These are phyloP conservation scores for Pleurotus citrinopileatus DNA, from an alignment of 768 basidiomycete species.

Conservation along the genomic window DNA sequence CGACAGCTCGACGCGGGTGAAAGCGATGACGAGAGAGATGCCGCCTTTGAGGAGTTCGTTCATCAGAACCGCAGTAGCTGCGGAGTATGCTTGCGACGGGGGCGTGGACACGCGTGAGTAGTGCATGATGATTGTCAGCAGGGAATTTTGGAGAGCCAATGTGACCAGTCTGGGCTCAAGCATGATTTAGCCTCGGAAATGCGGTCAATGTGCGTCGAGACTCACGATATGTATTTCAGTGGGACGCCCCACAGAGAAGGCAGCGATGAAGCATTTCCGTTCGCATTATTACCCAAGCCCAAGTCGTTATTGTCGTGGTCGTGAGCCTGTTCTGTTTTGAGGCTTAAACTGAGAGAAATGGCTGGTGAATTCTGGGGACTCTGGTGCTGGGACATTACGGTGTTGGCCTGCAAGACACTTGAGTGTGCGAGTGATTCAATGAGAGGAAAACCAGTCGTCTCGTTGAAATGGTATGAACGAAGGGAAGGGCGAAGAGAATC, in stretches of 20 bases:
- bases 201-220: slow-evolving; percentile 16
- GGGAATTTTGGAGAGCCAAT: slow-evolving; percentile 91
- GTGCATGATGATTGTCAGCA: slow-evolving; percentile 93
- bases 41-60: slow-evolving; percentile 91
- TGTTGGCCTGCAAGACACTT: slow-evolving; percentile 4
- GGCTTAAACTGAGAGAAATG: slow-evolving; percentile 20
- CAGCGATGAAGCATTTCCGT: slow-evolving; percentile 26
- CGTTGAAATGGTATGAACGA: background rate
- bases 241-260: slow-evolving; percentile 70
- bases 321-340: slow-evolving; percentile 26
- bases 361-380: background rate
- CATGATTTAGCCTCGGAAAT: background rate
- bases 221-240: slow-evolving; percentile 79
- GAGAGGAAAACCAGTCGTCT: slow-evolving; percentile 10
- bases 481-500: slow-evolving; percentile 1
- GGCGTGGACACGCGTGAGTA: slow-evolving; percentile 86
- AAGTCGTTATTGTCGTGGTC: slow-evolving; percentile 45
- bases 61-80: slow-evolving; percentile 91
- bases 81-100: slow-evolving; percentile 77
- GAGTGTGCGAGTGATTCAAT: background rate
- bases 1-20: slow-evolving; percentile 49
- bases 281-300: slow-evolving; percentile 32
- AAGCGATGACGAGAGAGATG: slow-evolving; percentile 88
- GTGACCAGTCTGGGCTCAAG: slow-evolving; percentile 56
- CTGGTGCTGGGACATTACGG: background rate